phyloP scores from a whole-genome alignment of 306 rosid genomes.

The Parietaria judaica region DNA sequence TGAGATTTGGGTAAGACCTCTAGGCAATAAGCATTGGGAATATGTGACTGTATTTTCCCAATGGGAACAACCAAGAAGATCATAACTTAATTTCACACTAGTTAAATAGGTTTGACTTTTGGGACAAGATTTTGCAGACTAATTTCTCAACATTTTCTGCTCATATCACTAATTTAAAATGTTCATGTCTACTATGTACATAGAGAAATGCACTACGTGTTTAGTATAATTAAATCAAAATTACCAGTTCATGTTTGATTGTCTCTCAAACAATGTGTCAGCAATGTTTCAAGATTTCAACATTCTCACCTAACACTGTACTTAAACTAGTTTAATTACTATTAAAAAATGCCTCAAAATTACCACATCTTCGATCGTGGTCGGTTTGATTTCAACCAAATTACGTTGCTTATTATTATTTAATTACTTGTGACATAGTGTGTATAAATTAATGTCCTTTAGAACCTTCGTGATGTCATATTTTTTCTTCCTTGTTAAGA shows the following conservation, averaged over 20 bases:
- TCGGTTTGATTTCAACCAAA: conserved; percentile 8
- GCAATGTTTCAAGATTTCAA: conserved; percentile 10
- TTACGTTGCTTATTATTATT: neutral
- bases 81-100: neutral
- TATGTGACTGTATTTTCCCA: neutral
- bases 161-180: neutral
- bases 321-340: conserved; percentile 15
- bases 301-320: conserved; percentile 20
- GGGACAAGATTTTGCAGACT: neutral
- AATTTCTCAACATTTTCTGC: conserved; percentile 4
- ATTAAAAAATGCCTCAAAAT: conserved; percentile 9
- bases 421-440: neutral
- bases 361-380: conserved; percentile 4
- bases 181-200: neutral
- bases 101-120: conserved; percentile 17
- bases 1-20: conserved; percentile 12
- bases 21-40: neutral
- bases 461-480: neutral
- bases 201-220: neutral
- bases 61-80: neutral
- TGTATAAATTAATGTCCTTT: neutral
- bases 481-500: neutral
- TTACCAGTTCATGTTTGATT: conserved; percentile 2
- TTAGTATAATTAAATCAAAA: neutral
- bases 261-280: conserved; percentile 13